Base-by-base conservation (phyloP, 2,329 filamentous ascomycete species). In the Colletotrichum siamense region DNA sequence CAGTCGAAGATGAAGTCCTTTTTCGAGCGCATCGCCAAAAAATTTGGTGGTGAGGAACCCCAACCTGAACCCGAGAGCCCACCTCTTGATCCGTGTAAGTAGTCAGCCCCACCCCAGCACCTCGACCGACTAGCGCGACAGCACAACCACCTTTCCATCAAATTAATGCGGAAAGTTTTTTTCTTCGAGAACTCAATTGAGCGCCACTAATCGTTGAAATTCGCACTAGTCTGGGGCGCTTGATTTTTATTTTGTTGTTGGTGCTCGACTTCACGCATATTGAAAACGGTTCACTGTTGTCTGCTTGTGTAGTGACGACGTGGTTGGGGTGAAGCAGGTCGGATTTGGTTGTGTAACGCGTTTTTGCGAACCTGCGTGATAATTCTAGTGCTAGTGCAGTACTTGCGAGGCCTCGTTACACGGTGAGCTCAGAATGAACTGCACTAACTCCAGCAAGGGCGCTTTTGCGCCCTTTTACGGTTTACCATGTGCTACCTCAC, bases 151-250 rank as follows among this genome's bases (percentile, higher is more conserved):
- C 16, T 5, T 15, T 22, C 28, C 7, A 59, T 18, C 2, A 24
- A 59, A 18, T 4, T 3, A 59, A 2, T 59, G 22, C 55, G 6
- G 2, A 16, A 6, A 59, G 0, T 2, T 2, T 18, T 28, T 12
- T 59, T 26, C 26, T 59, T 59, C 7, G 5, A 52, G 2, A 52
- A 13, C 3, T 22, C 10, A 13, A 52, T 52, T 22, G 6, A 5
- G 3, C 0, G 9, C 0, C 39, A 4, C 0, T 49, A 7, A n/a
- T 49, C 2, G 1, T n/a, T 4, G 3, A n/a, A 1, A 6, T 44
- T n/a, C 39, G 2, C 39, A 3, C 0, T n/a, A 49, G 44, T 52
- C 4, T 52, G 44, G 44, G 44, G 44, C 2, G 6, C 44, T 52
- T 52, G 8, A 52, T 24, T 1, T 3, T 22, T 52, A 0, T 52